Percentiles rank a stretch among this genome's conserved stretches.
phyloP scores from a whole-genome alignment of 2,329 filamentous ascomycete species.

The Metarhizium humberi region DNA sequence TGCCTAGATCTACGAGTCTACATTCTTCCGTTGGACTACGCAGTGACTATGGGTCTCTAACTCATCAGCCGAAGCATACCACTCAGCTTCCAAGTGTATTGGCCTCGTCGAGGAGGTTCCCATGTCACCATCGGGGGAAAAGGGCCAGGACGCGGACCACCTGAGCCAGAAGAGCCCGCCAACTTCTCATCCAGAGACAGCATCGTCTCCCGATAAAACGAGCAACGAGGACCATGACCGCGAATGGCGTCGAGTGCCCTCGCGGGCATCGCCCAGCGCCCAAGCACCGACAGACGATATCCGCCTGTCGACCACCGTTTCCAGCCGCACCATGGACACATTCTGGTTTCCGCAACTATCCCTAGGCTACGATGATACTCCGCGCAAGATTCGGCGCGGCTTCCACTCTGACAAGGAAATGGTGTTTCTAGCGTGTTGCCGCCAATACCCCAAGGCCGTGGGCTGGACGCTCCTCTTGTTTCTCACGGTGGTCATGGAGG shows the following conservation, averaged over 20 bases:
- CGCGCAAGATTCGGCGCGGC: not conserved
- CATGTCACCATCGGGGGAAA: not conserved
- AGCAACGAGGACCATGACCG: not conserved
- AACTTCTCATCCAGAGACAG: not conserved
- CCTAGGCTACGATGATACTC: not conserved
- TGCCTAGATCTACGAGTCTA: no score
- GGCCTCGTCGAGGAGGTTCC: not conserved
- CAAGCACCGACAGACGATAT: not conserved
- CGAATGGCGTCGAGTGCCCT: not conserved
- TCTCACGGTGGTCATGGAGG: constrained; percentile 16
- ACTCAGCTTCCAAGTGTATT: no score
- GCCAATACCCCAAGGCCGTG: constrained; percentile 16
- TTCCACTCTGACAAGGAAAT: constrained; percentile 12
- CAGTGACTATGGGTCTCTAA: no score
- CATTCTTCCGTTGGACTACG: no score
- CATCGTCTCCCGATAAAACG: not conserved
- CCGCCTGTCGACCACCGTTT: not conserved
- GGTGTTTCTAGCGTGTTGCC: constrained; percentile 12
- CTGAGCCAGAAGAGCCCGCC: not conserved
- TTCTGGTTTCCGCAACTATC: not conserved
- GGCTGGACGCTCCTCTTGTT: constrained; percentile 16
- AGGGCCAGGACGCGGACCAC: not conserved
- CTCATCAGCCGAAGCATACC: no score
- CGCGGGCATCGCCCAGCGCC: not conserved
- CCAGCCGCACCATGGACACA: not conserved